Percentiles rank a stretch among this genome's conserved stretches.
Evolutionary conservation across 139 green algal genomes (phyloP).

Genomic region (Pycnococcus provasolii): DNA sequence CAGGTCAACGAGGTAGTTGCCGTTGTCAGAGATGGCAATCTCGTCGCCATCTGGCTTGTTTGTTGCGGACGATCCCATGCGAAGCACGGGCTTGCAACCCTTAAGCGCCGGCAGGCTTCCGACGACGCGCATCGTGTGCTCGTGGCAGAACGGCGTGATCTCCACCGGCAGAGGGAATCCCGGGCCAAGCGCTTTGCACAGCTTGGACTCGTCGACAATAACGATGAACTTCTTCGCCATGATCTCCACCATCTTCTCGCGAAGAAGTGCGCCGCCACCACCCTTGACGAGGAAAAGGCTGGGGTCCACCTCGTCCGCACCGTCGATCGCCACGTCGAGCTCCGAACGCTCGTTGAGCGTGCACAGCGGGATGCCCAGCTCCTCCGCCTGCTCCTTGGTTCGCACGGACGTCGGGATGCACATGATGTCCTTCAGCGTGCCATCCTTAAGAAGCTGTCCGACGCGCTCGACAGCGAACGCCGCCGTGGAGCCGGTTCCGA

Average conservation of each 20-base stretch:
- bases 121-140: conserved; percentile 43
- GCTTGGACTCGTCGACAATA: conserved; percentile 98
- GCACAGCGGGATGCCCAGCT: conserved; percentile 88
- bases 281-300: conserved; percentile 96
- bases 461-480: conserved; percentile 95
- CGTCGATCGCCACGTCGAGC: conserved; percentile 95
- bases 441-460: conserved; percentile 69
- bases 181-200: conserved; percentile 45
- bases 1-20: conserved; percentile 98
- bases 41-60: conserved; percentile 63
- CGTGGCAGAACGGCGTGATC: conserved; percentile 97
- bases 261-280: conserved; percentile 85
- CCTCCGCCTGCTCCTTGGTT: conserved; percentile 80
- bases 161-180: conserved; percentile 87
- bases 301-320: conserved; percentile 93
- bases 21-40: conserved; percentile 96
- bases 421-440: conserved; percentile 89
- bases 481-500: conserved; percentile 97
- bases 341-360: conserved; percentile 86
- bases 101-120: conserved; percentile 30
- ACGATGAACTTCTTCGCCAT: conserved; percentile 89
- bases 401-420: conserved; percentile 83
- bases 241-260: conserved; percentile 99
- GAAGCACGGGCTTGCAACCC: conserved; percentile 77
- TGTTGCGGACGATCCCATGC: conserved; percentile 46